These are phyloP conservation scores for Cladosporium sp. DNA, from an alignment of 2,329 filamentous ascomycete genomes.

Conservation along the genomic window DNA sequence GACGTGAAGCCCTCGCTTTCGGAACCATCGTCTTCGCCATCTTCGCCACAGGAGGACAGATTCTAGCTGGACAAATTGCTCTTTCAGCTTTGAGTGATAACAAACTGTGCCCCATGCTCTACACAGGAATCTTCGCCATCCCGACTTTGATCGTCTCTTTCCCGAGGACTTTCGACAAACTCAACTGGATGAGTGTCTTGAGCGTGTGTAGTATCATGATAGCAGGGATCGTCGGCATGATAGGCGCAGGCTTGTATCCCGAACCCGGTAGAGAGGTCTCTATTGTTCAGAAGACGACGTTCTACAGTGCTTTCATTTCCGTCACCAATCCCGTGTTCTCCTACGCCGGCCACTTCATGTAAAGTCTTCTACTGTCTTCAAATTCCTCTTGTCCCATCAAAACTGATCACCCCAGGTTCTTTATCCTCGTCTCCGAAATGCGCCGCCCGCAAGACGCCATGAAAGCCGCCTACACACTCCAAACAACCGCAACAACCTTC, in stretches of 20 bases:
- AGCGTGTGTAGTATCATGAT: slow-evolving; percentile 45
- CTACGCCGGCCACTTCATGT: slow-evolving; percentile 50
- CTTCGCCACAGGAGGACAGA: slow-evolving; percentile 47
- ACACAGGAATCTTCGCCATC: slow-evolving; percentile 48
- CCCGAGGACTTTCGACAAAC: slow-evolving; percentile 47
- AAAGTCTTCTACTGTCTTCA: background rate
- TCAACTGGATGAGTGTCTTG: slow-evolving; percentile 44
- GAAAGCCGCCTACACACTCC: slow-evolving; percentile 48
- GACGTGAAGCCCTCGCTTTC: slow-evolving; percentile 25
- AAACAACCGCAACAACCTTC: slow-evolving; percentile 46
- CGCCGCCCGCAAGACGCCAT: slow-evolving; percentile 47
- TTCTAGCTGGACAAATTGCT: slow-evolving; percentile 50
- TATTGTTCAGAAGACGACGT: slow-evolving; percentile 36
- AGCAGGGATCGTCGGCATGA: slow-evolving; percentile 49
- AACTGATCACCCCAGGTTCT: slow-evolving; percentile 35
- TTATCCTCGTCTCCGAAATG: slow-evolving; percentile 52
- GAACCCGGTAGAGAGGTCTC: slow-evolving; percentile 35
- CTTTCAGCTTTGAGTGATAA: slow-evolving; percentile 42
- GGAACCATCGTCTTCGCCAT: slow-evolving; percentile 51
- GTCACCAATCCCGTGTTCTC: slow-evolving; percentile 52
- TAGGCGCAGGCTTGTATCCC: slow-evolving; percentile 43
- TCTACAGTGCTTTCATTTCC: slow-evolving; percentile 43
- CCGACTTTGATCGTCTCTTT: slow-evolving; percentile 45
- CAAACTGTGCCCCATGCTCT: slow-evolving; percentile 47
- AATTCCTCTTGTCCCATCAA: background rate